Percentiles rank a stretch among this genome's conserved stretches.
phyloP scores from a whole-genome alignment of 179 eudicot genomes.

The Heliamphora pulchella region DNA sequence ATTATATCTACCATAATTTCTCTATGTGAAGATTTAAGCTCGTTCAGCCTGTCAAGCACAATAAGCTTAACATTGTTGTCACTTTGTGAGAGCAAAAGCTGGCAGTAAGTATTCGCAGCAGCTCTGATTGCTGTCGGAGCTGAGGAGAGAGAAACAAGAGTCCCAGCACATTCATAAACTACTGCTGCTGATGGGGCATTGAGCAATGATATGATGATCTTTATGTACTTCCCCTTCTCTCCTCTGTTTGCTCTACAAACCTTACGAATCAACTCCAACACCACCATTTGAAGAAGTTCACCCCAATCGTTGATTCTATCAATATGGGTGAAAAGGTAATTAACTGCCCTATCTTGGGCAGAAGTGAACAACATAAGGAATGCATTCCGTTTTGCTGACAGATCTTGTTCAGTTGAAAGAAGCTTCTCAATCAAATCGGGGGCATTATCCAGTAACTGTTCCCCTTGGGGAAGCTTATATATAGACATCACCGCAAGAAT shows the following conservation, averaged over 20 bases:
- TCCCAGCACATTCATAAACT: conserved; percentile 65
- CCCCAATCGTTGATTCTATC: conserved; percentile 64
- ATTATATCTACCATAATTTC: conserved; percentile 74
- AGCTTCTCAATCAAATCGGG: conserved; percentile 72
- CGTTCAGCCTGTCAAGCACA: conserved; percentile 65
- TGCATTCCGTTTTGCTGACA: conserved; percentile 71
- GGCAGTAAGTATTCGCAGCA: conserved; percentile 71
- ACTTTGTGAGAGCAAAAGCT: conserved; percentile 65
- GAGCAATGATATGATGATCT: conserved; percentile 58
- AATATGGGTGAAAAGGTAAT: conserved; percentile 48
- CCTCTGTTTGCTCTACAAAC: conserved; percentile 67
- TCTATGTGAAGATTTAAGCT: conserved; percentile 53
- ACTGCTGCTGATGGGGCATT: conserved; percentile 68
- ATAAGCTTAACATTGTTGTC: conserved; percentile 80
- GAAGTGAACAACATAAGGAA: conserved; percentile 65
- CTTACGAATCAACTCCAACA: conserved; percentile 65
- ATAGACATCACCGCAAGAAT: conserved; percentile 66
- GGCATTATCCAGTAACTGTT: conserved; percentile 54
- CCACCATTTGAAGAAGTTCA: conserved; percentile 73
- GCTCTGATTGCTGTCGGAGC: conserved; percentile 74
- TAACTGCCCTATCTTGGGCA: conserved; percentile 68
- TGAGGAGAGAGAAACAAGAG: conserved; percentile 65
- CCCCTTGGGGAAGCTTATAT: conserved; percentile 72
- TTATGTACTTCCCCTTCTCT: conserved; percentile 72
- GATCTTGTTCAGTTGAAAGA: conserved; percentile 57